Conservation (phyloP, 192 early-diverging fungal genomes). For the Geranomyces michiganensis region DNA sequence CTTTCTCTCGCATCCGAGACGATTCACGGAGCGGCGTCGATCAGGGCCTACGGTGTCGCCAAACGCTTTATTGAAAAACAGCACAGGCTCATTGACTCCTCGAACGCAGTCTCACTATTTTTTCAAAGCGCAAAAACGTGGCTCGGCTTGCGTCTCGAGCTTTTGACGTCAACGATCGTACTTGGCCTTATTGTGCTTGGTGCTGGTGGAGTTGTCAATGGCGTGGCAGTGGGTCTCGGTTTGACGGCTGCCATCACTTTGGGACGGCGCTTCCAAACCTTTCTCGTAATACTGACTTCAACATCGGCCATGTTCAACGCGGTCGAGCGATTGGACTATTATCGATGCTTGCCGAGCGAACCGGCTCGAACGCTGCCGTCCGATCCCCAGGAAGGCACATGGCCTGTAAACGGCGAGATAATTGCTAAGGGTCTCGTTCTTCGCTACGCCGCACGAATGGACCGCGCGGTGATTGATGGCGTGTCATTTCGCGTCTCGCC, state of each 20-base stretch:
- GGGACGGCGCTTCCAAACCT: constrained; percentile 51
- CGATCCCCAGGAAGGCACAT: constrained; percentile 40
- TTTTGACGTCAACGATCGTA: constrained; percentile 25
- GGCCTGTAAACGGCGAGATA: constrained; percentile 69
- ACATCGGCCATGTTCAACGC: constrained; percentile 58
- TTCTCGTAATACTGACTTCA: constrained; percentile 44
- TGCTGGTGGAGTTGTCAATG: constrained; percentile 47
- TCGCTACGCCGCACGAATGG: constrained; percentile 50
- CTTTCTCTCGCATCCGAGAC: constrained; percentile 66
- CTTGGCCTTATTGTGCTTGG: constrained; percentile 51
- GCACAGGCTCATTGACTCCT: constrained; percentile 57
- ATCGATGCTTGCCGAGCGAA: constrained; percentile 15
- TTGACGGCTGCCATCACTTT: constrained; percentile 59
- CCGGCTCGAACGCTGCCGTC: background rate
- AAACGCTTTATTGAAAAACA: background rate
- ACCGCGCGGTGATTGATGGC: constrained; percentile 56
- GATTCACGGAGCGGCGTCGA: constrained; percentile 37
- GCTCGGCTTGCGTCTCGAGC: constrained; percentile 60
- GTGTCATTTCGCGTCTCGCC: constrained; percentile 64
- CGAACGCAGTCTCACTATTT: constrained; percentile 61
- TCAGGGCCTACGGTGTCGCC: constrained; percentile 56
- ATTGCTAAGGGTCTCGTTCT: constrained; percentile 59
- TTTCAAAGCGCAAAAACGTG: constrained; percentile 43
- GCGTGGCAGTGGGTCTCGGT: constrained; percentile 54
- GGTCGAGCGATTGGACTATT: constrained; percentile 70